Base-by-base conservation (phyloP, 805 yeast species). In the Crinitomyces ghanaensis region DNA sequence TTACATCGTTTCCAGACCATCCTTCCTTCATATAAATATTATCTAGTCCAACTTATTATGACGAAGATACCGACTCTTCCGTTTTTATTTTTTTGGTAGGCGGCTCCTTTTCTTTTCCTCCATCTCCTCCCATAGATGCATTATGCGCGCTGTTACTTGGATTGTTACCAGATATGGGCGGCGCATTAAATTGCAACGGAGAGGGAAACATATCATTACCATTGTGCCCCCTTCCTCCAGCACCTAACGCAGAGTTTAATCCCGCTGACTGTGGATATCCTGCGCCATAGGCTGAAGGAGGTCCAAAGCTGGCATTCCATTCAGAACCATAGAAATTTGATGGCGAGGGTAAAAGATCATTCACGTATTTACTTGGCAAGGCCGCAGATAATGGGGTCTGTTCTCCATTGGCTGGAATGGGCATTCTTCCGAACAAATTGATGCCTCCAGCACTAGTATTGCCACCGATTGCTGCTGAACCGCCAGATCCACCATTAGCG, bases 291-390 rank as follows among this genome's bases (percentile, higher is more conserved):
- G 51, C 50, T 4, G 51, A 40, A 6, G 49, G 43, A 5, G 49
- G 48, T 4, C 45, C 42, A 48, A 60, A 63, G 7, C 68, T 65
- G 9, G 64, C 56, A 31, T 60, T 60, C 76, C 76, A 72, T 28
- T 71, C 77, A 34, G 72, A 65, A 5, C 74, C 70, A 46, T 78
- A 81, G 44, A 75, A 74, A 41, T 71, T 78, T n/a, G 75, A 70
- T 0, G 95, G 95, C 4, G 88, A 78, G 19, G 85, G 86, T 46
- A 82, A 73, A 50, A 77, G 61, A 45, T 81, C 93, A 38, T 68
- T 68, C 26, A 79, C 72, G 45, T 74, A 81, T 33, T 79, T 64
- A 2, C 81, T 71, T 2, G 93, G 86, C 16, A 81, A 57, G 1
- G 74, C 76, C 5, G 78, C 77, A 2, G 74, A 62, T 9, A 78